Evolutionary conservation across 2,329 filamentous ascomycete species (phyloP), one percentile per base, ranked within the genome.

Genomic region (Dactylellina haptotyla): DNA sequence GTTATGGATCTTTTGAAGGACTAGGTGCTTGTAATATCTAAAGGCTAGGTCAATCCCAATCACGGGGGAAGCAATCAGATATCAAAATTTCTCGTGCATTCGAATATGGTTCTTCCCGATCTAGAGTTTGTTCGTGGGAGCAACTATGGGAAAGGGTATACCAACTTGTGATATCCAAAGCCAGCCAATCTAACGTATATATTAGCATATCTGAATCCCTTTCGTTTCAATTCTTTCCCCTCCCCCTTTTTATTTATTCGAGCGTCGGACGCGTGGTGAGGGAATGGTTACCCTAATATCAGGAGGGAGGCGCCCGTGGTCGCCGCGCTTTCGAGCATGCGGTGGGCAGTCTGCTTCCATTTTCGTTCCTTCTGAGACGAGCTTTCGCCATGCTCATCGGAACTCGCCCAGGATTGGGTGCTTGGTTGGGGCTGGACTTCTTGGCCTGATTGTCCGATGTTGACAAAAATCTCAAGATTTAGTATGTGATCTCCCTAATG

Each of bases 1-100:
- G 77, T 90, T 90, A 76, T 91, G 87, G 85, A 99, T 98, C 82
- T 99, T 99, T 76, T 88, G 83, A n/a, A 98, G 83, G 26, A 98
- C 92, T 64, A 96, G 82, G 81, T 89, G 86, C 83, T 99, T 99
- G 86, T 99, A 98, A 79, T 78, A 78, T 73, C 74, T 84, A 84
- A 79, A 34, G 80, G 84, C 77, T 84, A 83, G 41, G 80, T 82
- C 77, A 84, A 84, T 26, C 83, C 82, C 34, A 83, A 80, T 28
- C 80, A 23, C 28, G 64, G 28, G 54, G 54, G 30, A 48, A 30
- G 58, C 14, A 26, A 61, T 75, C 20, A 76, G 23, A 76, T 77
- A 63, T 69, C 37, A 25, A 43, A 10, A 39, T 16, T n/a, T n/a
- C 12, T 6, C 25, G n/a, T 9, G 20, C 28, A 37, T 50, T 16